phyloP scores from a whole-genome alignment of 78 protist species.

The Dictyostelium firmibasis region DNA sequence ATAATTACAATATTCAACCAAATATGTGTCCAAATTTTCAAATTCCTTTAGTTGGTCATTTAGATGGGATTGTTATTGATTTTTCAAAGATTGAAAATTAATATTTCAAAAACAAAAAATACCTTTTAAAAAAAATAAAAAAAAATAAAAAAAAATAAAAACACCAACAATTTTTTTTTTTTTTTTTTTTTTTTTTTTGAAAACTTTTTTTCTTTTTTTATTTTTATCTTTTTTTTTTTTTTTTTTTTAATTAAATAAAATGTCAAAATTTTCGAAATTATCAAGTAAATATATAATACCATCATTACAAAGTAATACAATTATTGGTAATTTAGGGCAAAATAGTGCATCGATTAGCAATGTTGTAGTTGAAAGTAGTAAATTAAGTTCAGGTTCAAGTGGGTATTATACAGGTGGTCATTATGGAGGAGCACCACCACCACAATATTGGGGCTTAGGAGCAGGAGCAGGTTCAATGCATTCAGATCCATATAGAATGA shows the following conservation, averaged over 20 bases:
- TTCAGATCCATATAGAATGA: constrained; percentile 28
- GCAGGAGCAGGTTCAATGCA: not conserved
- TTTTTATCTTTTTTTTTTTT: not conserved
- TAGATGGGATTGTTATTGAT: not conserved
- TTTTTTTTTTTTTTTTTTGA: not conserved
- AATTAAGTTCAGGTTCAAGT: not conserved
- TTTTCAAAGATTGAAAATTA: not conserved
- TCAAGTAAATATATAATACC: not conserved
- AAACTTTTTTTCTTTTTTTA: not conserved
- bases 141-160: too few species aligned
- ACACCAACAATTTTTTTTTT: too few species aligned
- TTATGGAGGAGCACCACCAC: not conserved
- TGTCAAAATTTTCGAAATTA: not conserved
- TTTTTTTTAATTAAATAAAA: not conserved
- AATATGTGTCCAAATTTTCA: not conserved
- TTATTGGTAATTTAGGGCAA: not conserved
- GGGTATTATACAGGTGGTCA: constrained; percentile 12
- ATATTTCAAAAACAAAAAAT: too few species aligned
- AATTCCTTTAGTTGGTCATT: not conserved
- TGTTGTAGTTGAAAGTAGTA: not conserved
- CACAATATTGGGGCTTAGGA: not conserved
- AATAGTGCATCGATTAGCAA: not conserved
- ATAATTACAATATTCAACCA: not conserved
- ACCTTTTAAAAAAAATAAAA: too few species aligned
- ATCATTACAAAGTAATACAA: not conserved